phyloP scores from a whole-genome alignment of 2,329 filamentous ascomycete genomes.

The Aspergillus costaricaensis region DNA sequence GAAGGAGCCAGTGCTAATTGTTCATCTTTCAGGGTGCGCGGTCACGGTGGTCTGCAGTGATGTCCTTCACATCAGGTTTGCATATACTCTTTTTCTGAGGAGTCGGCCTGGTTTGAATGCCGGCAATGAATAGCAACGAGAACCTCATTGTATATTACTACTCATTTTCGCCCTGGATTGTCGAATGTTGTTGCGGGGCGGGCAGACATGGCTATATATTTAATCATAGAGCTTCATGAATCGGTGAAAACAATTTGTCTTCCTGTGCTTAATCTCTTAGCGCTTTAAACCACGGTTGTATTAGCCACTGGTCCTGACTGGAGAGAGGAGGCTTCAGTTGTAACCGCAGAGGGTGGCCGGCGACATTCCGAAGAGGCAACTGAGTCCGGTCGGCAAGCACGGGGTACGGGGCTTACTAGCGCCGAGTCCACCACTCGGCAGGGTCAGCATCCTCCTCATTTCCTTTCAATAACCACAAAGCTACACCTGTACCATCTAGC shows the following conservation, averaged over 20 bases:
- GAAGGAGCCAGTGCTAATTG: not conserved
- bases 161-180: not conserved
- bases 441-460: too few relatives aligned
- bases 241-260: not conserved
- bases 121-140: constrained; percentile 6
- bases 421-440: not conserved
- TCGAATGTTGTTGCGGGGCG: not conserved
- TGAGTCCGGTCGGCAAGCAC: too few relatives aligned
- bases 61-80: not conserved
- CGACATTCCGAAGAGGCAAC: too few relatives aligned
- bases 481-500: not conserved
- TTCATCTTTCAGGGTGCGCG: not conserved
- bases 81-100: not conserved
- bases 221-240: constrained; percentile 4
- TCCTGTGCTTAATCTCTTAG: not conserved
- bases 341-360: too few relatives aligned
- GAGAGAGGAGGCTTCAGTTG: too few relatives aligned
- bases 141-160: constrained; percentile 1
- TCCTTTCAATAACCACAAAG: not conserved
- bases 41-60: not conserved
- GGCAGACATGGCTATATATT: not conserved
- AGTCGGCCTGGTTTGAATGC: not conserved
- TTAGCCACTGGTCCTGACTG: too few relatives aligned
- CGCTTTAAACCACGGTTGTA: too few relatives aligned
- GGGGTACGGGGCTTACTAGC: not conserved